These are phyloP conservation scores for Solanum pimpinellifolium DNA, from an alignment of 257 asterid species.

Conservation along the genomic window DNA sequence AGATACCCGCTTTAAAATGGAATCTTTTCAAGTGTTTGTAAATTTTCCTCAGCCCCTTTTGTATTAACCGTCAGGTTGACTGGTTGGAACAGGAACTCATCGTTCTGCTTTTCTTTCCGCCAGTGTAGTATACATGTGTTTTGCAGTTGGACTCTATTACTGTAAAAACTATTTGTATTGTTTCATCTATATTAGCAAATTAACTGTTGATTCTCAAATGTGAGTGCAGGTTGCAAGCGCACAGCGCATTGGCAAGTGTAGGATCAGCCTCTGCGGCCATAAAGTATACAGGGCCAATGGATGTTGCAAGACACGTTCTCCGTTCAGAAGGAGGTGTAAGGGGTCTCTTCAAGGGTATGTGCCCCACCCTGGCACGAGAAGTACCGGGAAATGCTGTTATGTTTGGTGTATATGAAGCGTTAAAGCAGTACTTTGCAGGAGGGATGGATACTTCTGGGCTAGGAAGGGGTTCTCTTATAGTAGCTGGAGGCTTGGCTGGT, in stretches of 20 bases:
- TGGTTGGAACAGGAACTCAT: neutral
- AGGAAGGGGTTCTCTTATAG: constrained; percentile 57
- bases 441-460: constrained; percentile 53
- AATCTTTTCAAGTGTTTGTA: too few relatives aligned
- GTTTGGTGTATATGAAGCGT: constrained; percentile 78
- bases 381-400: constrained; percentile 76
- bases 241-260: constrained; percentile 39
- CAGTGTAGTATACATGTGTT: neutral
- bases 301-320: constrained; percentile 68
- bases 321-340: constrained; percentile 47
- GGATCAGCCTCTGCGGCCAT: constrained; percentile 31
- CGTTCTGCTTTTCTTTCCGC: neutral
- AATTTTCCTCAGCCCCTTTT: too few relatives aligned
- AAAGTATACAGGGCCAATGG: constrained; percentile 69
- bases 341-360: constrained; percentile 73
- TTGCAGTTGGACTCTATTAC: neutral
- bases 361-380: constrained; percentile 73
- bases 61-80: too few relatives aligned
- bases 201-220: neutral
- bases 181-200: neutral
- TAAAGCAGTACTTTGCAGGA: constrained; percentile 58
- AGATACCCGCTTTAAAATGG: too few relatives aligned
- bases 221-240: constrained; percentile 67
- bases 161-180: neutral
- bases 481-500: constrained; percentile 82